Evolutionary conservation across 2,329 filamentous ascomycete species (phyloP), one percentile per base, ranked within the genome.

Genomic region (Xylaria digitata): DNA sequence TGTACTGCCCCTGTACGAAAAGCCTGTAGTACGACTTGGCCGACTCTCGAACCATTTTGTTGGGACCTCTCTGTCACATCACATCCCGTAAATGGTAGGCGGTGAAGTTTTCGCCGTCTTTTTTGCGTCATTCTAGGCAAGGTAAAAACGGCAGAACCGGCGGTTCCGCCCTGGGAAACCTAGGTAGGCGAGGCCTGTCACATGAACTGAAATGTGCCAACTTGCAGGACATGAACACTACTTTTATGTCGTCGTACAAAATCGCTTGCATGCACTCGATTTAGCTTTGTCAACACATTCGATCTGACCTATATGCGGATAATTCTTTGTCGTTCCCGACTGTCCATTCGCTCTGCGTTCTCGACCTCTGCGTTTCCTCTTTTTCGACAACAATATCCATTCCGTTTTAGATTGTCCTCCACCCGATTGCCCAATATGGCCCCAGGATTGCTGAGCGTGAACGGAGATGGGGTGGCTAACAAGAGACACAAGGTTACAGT

Each of bases 401-500:
- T 23, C 19, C 53, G 60, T 52, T 59, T 54, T n/a, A 64, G 65
- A 34, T 43, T 17, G 0, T 70, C 68, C 34, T 73, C 68, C 4
- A 63, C 61, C 15, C 65, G 65, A 57, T 63, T 68, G 19, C 70
- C 69, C 66, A 75, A 70, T 17, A 78, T 77, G 75, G 69, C 74
- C 13, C 65, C 75, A 11, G 74, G 70, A 70, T 64, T 75, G 34
- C 61, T 85, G 48, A 84, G 82, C 66, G 80, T 85, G 63, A 81
- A 86, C 70, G 82, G 59, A 23, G 62, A 63, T 61, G 65, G 83
- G 70, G 91, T 88, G 82, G 94, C 91, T 19, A 58, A 84, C 69
- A 92, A 89, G 83, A 94, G 91, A 82, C 94, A 97, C 87, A 96
- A 94, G 85, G 92, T 97, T 76, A 94, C 94, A 69, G 89, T 99